Evolutionary conservation across 2,329 filamentous ascomycete genomes (phyloP).

Genomic region (Aspergillus sp.): DNA sequence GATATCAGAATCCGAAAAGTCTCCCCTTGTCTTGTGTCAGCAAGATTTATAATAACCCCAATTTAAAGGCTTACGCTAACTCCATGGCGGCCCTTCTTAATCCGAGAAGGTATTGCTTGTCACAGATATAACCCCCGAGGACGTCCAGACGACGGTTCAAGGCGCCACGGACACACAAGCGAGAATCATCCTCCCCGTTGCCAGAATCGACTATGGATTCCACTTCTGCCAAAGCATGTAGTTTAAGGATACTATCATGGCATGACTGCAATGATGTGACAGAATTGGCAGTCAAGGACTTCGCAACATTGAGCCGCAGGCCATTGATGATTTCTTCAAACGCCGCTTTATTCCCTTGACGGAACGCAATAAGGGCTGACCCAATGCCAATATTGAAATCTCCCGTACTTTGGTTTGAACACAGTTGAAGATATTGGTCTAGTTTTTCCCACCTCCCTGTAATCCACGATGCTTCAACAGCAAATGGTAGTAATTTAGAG

Average conservation of each 20-base stretch:
- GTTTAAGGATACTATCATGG: slow-evolving; percentile 77
- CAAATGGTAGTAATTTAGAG: slow-evolving; percentile 70
- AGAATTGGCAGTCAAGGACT: slow-evolving; percentile 68
- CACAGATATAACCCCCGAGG: slow-evolving; percentile 79
- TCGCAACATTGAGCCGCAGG: slow-evolving; percentile 66
- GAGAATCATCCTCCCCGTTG: slow-evolving; percentile 19
- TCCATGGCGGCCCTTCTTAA: slow-evolving; percentile 85
- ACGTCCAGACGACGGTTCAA: slow-evolving; percentile 78
- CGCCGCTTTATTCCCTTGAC: slow-evolving; percentile 44
- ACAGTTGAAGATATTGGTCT: slow-evolving; percentile 56
- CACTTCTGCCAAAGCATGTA: slow-evolving; percentile 83
- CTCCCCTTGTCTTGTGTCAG: slow-evolving; percentile 26
- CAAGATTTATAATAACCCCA: slow-evolving; percentile 1
- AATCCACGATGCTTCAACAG: slow-evolving; percentile 87
- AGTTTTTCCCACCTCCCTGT: slow-evolving; percentile 77
- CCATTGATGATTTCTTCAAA: slow-evolving; percentile 58
- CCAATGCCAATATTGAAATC: slow-evolving; percentile 85
- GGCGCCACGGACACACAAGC: slow-evolving; percentile 42
- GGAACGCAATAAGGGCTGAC: slow-evolving; percentile 58
- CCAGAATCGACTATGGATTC: slow-evolving; percentile 63
- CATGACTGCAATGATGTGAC: slow-evolving; percentile 79
- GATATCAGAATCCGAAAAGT: slow-evolving; percentile 68
- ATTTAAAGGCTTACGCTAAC: slow-evolving; percentile 43
- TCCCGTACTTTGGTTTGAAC: slow-evolving; percentile 35
- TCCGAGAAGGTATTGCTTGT: slow-evolving; percentile 90